Percentiles rank a stretch among this genome's conserved stretches.
Conservation (phyloP, 202 grass and related monocot species). For the Carex arenaria region DNA sequence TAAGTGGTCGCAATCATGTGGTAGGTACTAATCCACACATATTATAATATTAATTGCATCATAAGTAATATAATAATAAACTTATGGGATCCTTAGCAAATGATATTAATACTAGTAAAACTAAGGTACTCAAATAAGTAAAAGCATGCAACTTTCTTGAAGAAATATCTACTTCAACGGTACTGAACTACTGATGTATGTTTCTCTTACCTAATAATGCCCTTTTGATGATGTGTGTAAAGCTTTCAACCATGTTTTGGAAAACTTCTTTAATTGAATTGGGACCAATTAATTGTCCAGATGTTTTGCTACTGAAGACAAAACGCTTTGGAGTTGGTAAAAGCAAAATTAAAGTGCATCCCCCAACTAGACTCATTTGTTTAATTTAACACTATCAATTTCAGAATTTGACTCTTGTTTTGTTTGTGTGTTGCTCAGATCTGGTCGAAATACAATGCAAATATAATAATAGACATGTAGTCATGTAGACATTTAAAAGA, state of each 20-base stretch:
- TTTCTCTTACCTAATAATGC: background rate
- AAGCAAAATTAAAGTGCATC: background rate
- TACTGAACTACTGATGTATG: background rate
- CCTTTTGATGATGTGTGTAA: background rate
- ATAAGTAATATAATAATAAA: background rate
- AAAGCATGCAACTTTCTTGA: background rate
- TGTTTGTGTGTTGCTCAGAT: background rate
- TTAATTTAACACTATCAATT: background rate
- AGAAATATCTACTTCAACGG: background rate
- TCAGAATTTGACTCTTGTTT: slow-evolving; percentile 6
- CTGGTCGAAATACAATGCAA: background rate
- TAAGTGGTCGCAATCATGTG: background rate
- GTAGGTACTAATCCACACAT: background rate
- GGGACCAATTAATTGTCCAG: background rate
- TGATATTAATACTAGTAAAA: background rate
- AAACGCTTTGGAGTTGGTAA: background rate
- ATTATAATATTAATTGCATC: background rate
- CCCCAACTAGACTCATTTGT: background rate
- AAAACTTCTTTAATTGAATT: background rate
- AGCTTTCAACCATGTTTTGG: background rate
- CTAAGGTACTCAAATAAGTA: too few species aligned
- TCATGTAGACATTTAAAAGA: background rate
- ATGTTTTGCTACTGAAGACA: background rate
- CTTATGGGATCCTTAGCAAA: background rate
- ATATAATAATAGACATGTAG: background rate